Percentiles rank a stretch among this genome's conserved stretches.
Conservation (phyloP, 1,284 basidiomycete genomes). For the Ceratobasidium sp. region DNA sequence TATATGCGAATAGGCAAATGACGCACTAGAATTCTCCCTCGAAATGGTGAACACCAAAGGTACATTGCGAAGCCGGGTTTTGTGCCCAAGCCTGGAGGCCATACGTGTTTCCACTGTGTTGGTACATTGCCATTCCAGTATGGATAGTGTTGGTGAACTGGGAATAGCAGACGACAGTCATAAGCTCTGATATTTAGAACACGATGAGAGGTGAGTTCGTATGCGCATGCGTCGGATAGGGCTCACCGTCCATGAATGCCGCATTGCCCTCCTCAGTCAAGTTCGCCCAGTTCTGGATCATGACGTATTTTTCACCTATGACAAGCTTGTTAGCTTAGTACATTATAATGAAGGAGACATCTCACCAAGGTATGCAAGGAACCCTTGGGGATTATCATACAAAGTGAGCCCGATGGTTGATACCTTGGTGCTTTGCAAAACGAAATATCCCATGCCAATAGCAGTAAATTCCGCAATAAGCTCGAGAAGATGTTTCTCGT, state of each 20-base stretch:
- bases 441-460: conserved; percentile 38
- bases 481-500: conserved; percentile 35
- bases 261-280: conserved; percentile 24
- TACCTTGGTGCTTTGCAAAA: conserved; percentile 37
- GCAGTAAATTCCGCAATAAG: conserved; percentile 17
- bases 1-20: not conserved
- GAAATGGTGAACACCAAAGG: conserved; percentile 41
- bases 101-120: conserved; percentile 28
- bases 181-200: conserved; percentile 3
- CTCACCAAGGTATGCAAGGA: conserved; percentile 42
- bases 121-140: conserved; percentile 44
- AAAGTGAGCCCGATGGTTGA: conserved; percentile 38
- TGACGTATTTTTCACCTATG: conserved; percentile 43
- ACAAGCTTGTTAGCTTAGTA: not conserved
- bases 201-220: not conserved
- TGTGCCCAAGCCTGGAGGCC: conserved; percentile 29
- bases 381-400: conserved; percentile 41
- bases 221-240: not conserved
- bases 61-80: conserved; percentile 25
- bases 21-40: conserved; percentile 41
- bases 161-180: conserved; percentile 28
- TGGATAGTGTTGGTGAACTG: conserved; percentile 40
- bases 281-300: conserved; percentile 43
- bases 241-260: conserved; percentile 35
- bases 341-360: no score